phyloP scores from a whole-genome alignment of 2,329 filamentous ascomycete genomes.

The Berkeleyomyces basicola region DNA sequence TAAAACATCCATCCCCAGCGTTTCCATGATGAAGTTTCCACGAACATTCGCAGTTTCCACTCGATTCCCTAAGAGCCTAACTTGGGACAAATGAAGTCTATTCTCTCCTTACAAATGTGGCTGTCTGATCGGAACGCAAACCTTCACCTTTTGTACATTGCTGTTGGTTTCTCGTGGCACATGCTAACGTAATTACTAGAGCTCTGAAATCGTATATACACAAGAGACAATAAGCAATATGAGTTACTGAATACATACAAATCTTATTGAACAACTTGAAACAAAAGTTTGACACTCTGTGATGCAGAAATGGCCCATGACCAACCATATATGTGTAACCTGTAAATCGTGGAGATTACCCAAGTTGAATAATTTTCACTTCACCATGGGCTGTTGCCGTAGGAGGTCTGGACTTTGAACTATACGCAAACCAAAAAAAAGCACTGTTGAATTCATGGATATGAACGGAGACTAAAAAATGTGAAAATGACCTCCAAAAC shows the following conservation, averaged over 20 bases:
- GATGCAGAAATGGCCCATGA: too few relatives aligned
- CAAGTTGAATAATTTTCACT: too few relatives aligned
- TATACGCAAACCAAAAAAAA: too few relatives aligned
- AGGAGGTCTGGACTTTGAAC: too few relatives aligned
- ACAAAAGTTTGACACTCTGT: too few relatives aligned
- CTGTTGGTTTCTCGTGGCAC: neutral
- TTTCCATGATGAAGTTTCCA: conserved; percentile 55
- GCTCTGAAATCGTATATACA: neutral
- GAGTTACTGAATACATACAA: too few relatives aligned
- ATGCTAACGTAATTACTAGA: conserved; percentile 4
- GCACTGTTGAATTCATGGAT: neutral
- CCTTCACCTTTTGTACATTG: neutral
- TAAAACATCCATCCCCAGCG: conserved; percentile 1
- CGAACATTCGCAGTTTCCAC: conserved; percentile 80
- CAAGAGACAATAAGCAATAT: too few relatives aligned
- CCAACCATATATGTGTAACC: neutral
- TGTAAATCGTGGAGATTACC: too few relatives aligned
- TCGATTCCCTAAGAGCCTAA: conserved; percentile 56
- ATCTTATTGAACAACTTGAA: neutral
- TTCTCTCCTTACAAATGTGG: conserved; percentile 45
- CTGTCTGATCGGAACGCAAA: conserved; percentile 43
- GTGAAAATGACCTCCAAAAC: neutral
- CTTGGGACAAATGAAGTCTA: conserved; percentile 50
- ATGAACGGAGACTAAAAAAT: neutral
- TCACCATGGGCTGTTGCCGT: too few relatives aligned